Base-by-base conservation (phyloP, 345 rosid genomes). In the Murraya paniculata region DNA sequence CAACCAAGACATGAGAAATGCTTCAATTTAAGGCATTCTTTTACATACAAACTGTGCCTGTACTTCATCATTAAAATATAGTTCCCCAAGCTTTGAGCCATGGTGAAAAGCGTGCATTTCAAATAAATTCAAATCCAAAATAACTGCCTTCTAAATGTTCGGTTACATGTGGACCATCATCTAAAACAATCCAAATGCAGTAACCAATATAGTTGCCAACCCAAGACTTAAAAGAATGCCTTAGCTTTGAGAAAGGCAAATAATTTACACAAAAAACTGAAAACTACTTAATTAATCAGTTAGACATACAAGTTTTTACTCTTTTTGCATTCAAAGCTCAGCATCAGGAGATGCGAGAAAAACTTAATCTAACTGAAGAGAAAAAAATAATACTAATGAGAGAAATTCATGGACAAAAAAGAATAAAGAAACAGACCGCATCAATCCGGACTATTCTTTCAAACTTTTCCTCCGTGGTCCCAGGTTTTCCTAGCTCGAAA, bases 371-470 rank as follows among this genome's bases (percentile, higher is more conserved):
- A 25, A 28, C 22, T 48, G 25, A 28, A 14, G 14, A 13, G 33
- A 25, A 59, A 14, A 74, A n/a, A 71, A 72, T 30, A 5, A 62
- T 60, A 30, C 22, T 39, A 56, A 36, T 53, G 24, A 71, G 6
- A 72, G 45, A 38, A 67, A 48, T 62, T 31, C 45, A 19, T 69
- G 71, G 65, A 48, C 45, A 66, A 68, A 16, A 79, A 81, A 55
- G 62, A 28, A 72, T 28, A 50, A 65, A 72, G 82, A 82, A 64
- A 86, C 93, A 75, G 58, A 97, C 99, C 93, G 85, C 90, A 64
- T 97, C 98, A 79, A 80, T 80, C 86, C 99, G 87, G 81, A 89
- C 91, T 68, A 94, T 89, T 78, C 80, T 90, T 78, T 97, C 98
- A 59, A 90, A 83, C 73, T 82, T 88, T 73, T 88, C 97, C 70